Base-by-base conservation (phyloP, 768 basidiomycete genomes). In the Tephrocybe sp. region DNA sequence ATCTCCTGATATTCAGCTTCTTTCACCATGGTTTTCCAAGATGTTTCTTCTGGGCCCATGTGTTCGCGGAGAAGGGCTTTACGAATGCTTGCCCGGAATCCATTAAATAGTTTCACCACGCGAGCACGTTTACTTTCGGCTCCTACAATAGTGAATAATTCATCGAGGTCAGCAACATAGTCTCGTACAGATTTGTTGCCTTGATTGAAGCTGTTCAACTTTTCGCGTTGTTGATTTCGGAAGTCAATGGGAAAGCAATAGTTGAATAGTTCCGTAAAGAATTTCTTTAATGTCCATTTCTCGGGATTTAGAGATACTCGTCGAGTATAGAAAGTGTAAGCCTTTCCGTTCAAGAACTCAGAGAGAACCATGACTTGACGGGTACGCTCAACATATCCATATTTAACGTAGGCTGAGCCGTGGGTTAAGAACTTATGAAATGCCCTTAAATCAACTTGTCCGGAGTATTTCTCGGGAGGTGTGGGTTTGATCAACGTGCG, bases 211-310 rank as follows among this genome's bases (percentile, higher is more conserved):
- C 45, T 21, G 1, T 56, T 40, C 10, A 72, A 51, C 19, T 57
- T 52, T 1, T 57, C 38, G 0, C 55, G 55, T 54, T 69, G 68
- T 15, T 66, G 53, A 1, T 53, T 38, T 1, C 57, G 21, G 47
- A 57, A 72, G 36, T 68, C 53, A 0, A 59, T 15, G 2, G 69
- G 71, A 46, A 73, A 73, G 33, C 62, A 68, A n/a, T 61, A 60
- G 29, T 69, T 61, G 31, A 64, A 71, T 2, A 72, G 27, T 21
- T 49, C 64, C 2, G 37, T 24, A 34, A 69, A 67, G 51, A 70
- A 69, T 3, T 53, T 27, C 2, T 52, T 21, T 0, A 66, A 19
- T 2, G 19, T 54, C 61, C 62, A 70, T 3, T 51, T n/a, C 12
- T 58, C 39, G 0, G 53, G 47, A 2, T 56, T 42, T 0, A 38